phyloP scores from a whole-genome alignment of 1,139 yeast species.

The Diutina neorugosa region DNA sequence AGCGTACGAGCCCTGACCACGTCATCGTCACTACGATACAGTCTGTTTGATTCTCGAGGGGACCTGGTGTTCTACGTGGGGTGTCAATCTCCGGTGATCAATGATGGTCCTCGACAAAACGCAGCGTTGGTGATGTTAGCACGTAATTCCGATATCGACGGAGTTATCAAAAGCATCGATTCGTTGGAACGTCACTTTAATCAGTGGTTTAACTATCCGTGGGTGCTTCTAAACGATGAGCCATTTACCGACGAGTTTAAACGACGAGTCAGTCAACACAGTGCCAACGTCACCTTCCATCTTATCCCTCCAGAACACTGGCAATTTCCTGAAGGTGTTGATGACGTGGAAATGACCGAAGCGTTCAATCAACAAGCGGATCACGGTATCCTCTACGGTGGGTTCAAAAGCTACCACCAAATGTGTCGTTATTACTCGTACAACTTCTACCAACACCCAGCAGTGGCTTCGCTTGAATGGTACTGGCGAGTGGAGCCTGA shows the following conservation, averaged over 20 bases:
- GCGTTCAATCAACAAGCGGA: constrained; percentile 65
- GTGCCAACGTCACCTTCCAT: constrained; percentile 9
- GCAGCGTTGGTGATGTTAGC: constrained; percentile 10
- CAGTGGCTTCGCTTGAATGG: constrained; percentile 63
- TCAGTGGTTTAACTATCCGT: constrained; percentile 4
- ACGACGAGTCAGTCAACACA: constrained; percentile 7
- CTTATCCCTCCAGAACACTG: constrained; percentile 8
- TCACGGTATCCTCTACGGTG: constrained; percentile 70
- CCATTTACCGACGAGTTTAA: constrained; percentile 9
- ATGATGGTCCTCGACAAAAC: constrained; percentile 6
- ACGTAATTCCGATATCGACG: neutral
- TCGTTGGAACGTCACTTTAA: constrained; percentile 1
- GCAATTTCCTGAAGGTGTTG: constrained; percentile 12
- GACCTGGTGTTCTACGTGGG: neutral
- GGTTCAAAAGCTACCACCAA: constrained; percentile 59
- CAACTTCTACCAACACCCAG: constrained; percentile 61
- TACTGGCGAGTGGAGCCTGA: constrained; percentile 94
- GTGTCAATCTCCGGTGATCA: neutral
- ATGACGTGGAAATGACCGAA: constrained; percentile 29
- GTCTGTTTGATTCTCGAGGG: neutral
- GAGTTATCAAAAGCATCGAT: neutral
- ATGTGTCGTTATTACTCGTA: constrained; percentile 73
- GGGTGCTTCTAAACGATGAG: constrained; percentile 5
- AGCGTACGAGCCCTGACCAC: neutral
- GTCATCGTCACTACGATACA: neutral